Percentiles rank a stretch among this genome's conserved stretches.
Conservation (phyloP, 1,284 basidiomycete genomes). For the Moniliophthora roreri region DNA sequence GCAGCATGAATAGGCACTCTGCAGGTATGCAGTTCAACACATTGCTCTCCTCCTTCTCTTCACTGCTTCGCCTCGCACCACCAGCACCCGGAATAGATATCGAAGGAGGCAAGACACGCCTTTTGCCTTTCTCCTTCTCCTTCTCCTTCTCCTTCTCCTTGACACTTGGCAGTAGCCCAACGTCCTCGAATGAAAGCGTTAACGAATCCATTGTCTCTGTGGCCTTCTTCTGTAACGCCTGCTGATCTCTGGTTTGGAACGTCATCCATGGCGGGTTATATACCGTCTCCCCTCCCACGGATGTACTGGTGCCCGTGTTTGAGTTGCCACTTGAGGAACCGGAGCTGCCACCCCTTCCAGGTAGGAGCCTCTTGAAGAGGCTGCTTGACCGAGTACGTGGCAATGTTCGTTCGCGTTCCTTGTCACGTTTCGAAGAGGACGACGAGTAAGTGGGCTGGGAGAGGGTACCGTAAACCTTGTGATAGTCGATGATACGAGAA, state of each 20-base stretch:
- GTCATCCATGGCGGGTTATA: constrained; percentile 9
- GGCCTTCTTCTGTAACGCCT: constrained; percentile 7
- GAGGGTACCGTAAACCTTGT: background rate
- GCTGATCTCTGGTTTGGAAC: constrained; percentile 5
- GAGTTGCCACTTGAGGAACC: too few relatives aligned
- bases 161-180: constrained; percentile 10
- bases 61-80: background rate
- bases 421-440: background rate
- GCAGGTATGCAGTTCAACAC: constrained; percentile 9
- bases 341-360: background rate
- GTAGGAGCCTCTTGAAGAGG: background rate
- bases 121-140: background rate
- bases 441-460: background rate
- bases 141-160: constrained; percentile 3
- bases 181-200: constrained; percentile 12
- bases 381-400: background rate
- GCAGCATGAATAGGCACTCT: constrained; percentile 13
- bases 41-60: constrained; percentile 5
- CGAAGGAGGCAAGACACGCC: background rate
- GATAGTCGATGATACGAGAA: background rate
- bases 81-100: background rate
- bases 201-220: constrained; percentile 5
- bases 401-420: background rate
- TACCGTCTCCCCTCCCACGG: background rate
- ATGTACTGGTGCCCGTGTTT: background rate